Evolutionary conservation across 129 eudicot genomes (phyloP).

Genomic region (Helichrysum umbraculigerum): DNA sequence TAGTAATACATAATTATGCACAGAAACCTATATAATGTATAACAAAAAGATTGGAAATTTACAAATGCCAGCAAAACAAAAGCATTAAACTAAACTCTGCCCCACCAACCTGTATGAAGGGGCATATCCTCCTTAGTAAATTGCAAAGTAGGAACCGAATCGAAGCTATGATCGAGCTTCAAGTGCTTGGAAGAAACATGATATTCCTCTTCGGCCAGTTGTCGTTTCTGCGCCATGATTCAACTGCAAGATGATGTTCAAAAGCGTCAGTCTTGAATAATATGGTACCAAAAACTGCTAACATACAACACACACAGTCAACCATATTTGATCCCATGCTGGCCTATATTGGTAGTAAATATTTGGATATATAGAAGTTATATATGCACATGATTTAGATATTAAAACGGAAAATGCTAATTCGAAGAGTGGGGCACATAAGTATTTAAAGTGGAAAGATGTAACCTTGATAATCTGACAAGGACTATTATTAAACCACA

Average conservation of each 20-base stretch:
- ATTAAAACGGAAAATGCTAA: slow-evolving; percentile 10
- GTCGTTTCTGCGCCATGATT: slow-evolving; percentile 63
- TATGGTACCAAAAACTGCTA: not conserved
- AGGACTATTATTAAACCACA: slow-evolving; percentile 19
- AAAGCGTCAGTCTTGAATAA: not conserved
- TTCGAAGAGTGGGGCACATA: slow-evolving; percentile 4
- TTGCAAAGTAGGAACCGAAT: slow-evolving; percentile 38
- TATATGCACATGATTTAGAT: not conserved
- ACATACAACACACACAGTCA: not conserved
- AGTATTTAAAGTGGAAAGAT: slow-evolving; percentile 2
- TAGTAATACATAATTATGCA: not conserved
- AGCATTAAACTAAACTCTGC: slow-evolving; percentile 4
- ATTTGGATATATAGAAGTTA: not conserved
- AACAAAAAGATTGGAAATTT: not conserved
- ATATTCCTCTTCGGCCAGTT: slow-evolving; percentile 40
- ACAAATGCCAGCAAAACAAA: slow-evolving; percentile 16
- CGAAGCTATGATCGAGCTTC: slow-evolving; percentile 36
- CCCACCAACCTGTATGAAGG: slow-evolving; percentile 52
- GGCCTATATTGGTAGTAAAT: not conserved
- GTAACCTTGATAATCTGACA: slow-evolving; percentile 16
- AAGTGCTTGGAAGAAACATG: slow-evolving; percentile 55
- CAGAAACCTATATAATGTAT: not conserved
- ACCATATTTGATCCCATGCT: not conserved
- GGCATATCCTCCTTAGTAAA: slow-evolving; percentile 27
- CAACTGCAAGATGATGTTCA: slow-evolving; percentile 35